A percentile compares a stretch with the other conserved stretches of the same genome.
phyloP scores from a whole-genome alignment of 805 yeast species.

The Metschnikowia lachancei region DNA sequence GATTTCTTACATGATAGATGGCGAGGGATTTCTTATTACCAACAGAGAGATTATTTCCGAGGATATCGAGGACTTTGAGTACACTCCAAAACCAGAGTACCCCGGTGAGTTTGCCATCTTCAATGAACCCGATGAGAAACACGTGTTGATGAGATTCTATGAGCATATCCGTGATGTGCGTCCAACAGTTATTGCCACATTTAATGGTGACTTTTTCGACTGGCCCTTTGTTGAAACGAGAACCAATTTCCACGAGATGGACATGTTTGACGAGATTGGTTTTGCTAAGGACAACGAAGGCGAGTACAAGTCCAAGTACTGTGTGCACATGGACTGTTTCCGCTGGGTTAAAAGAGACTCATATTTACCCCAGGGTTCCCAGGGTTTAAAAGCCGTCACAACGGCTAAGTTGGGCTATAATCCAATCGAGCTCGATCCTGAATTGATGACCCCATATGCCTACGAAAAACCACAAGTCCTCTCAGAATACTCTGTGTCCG shows the following conservation, averaged over 20 bases:
- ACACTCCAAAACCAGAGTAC: constrained; percentile 95
- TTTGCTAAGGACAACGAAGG: constrained; percentile 86
- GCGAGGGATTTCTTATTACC: constrained; percentile 91
- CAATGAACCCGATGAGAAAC: constrained; percentile 84
- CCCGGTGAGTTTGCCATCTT: constrained; percentile 87
- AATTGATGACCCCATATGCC: constrained; percentile 97
- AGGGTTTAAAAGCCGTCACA: constrained; percentile 96
- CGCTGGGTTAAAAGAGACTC: constrained; percentile 98
- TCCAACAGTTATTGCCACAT: constrained; percentile 97
- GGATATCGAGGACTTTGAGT: constrained; percentile 95
- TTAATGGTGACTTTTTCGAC: constrained; percentile 97
- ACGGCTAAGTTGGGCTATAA: constrained; percentile 93
- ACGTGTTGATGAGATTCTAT: constrained; percentile 70
- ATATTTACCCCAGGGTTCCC: constrained; percentile 96
- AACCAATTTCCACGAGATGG: constrained; percentile 76
- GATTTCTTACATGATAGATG: constrained; percentile 99
- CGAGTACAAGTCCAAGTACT: constrained; percentile 87
- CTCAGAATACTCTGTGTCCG: constrained; percentile 97
- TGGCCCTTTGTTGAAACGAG: constrained; percentile 98
- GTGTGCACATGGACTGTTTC: constrained; percentile 96
- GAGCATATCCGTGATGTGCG: constrained; percentile 83
- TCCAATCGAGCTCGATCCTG: constrained; percentile 96
- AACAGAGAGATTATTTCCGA: constrained; percentile 91
- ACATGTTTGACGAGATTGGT: constrained; percentile 91
- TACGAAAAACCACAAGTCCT: constrained; percentile 86